Evolutionary conservation across 108 stramenopile species (phyloP).

Genomic region (Cyclotella cryptica): DNA sequence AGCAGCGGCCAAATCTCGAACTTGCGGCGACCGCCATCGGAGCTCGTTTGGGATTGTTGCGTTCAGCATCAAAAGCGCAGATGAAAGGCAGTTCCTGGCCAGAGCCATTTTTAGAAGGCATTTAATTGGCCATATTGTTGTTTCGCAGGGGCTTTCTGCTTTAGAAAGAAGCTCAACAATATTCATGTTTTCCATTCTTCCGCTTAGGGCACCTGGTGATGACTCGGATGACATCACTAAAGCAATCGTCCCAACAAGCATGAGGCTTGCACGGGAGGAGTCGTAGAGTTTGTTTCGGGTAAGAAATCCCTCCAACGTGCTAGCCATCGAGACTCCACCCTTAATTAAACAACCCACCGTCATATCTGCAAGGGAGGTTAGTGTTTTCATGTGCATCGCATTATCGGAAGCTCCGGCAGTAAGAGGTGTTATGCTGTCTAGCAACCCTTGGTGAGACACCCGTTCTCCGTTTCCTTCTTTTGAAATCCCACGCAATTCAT

Average conservation of each 20-base stretch:
- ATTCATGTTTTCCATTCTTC: constrained; percentile 12
- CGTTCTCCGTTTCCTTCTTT: constrained; percentile 53
- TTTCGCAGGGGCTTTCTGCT: constrained; percentile 32
- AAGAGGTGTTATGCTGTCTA: constrained; percentile 77
- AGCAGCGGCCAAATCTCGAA: constrained; percentile 16
- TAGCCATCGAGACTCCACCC: constrained; percentile 70
- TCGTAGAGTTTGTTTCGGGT: constrained; percentile 66
- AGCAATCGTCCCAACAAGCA: constrained; percentile 65
- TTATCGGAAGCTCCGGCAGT: constrained; percentile 9
- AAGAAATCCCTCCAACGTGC: constrained; percentile 69
- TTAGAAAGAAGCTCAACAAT: constrained; percentile 43
- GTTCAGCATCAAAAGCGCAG: constrained; percentile 72
- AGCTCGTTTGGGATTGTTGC: constrained; percentile 81
- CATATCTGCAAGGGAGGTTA: constrained; percentile 80
- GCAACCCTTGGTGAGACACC: constrained; percentile 59
- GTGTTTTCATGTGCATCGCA: constrained; percentile 12
- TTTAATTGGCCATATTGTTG: constrained; percentile 72
- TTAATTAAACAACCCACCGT: constrained; percentile 79
- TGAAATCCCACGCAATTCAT: constrained; percentile 62
- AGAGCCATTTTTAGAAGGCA: constrained; percentile 74
- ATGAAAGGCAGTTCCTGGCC: constrained; percentile 65
- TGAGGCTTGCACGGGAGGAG: constrained; percentile 65
- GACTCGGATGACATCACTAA: constrained; percentile 50
- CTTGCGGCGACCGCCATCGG: constrained; percentile 52
- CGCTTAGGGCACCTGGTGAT: neutral